Conservation (phyloP, 495 filamentous ascomycete genomes). For the Pyrenopolyporus hunteri region DNA sequence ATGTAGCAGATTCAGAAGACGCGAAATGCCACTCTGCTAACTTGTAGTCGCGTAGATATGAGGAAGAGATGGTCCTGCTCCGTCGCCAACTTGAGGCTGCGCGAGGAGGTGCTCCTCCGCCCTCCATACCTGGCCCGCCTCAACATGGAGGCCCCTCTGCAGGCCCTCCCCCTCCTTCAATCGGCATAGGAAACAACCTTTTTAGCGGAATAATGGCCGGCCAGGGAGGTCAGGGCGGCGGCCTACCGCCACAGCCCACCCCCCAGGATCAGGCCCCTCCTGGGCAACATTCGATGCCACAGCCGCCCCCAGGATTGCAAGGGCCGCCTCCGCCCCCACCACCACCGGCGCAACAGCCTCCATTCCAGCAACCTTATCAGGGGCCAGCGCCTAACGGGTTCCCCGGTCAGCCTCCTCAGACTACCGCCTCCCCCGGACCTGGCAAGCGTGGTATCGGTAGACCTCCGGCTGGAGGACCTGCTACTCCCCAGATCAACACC, state of each 20-base stretch:
- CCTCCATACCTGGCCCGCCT: slow-evolving; percentile 66
- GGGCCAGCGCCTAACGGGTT: slow-evolving; percentile 57
- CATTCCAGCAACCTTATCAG: slow-evolving; percentile 58
- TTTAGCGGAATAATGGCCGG: slow-evolving; percentile 97
- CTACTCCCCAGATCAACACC: slow-evolving; percentile 89
- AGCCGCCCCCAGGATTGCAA: slow-evolving; percentile 69
- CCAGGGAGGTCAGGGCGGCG: slow-evolving; percentile 79
- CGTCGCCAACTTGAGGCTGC: slow-evolving; percentile 82
- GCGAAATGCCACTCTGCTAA: neutral
- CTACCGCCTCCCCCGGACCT: slow-evolving; percentile 86
- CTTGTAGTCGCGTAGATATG: slow-evolving; percentile 68
- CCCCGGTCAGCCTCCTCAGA: slow-evolving; percentile 73
- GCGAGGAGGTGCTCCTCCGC: slow-evolving; percentile 70
- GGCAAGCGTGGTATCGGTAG: slow-evolving; percentile 63
- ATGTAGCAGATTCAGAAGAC: neutral
- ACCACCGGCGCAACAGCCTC: slow-evolving; percentile 57
- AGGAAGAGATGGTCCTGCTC: slow-evolving; percentile 84
- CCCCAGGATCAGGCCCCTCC: slow-evolving; percentile 59
- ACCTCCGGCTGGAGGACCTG: slow-evolving; percentile 71
- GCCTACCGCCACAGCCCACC: slow-evolving; percentile 84
- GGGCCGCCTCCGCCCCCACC: slow-evolving; percentile 65
- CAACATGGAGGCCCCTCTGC: slow-evolving; percentile 80
- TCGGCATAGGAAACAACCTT: slow-evolving; percentile 91
- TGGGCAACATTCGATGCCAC: slow-evolving; percentile 63
- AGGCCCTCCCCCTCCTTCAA: slow-evolving; percentile 75